Evolutionary conservation across 129 eudicot genomes (phyloP), one percentile per base, ranked within the genome.

Genomic region (Centrapalus pauciflorus): DNA sequence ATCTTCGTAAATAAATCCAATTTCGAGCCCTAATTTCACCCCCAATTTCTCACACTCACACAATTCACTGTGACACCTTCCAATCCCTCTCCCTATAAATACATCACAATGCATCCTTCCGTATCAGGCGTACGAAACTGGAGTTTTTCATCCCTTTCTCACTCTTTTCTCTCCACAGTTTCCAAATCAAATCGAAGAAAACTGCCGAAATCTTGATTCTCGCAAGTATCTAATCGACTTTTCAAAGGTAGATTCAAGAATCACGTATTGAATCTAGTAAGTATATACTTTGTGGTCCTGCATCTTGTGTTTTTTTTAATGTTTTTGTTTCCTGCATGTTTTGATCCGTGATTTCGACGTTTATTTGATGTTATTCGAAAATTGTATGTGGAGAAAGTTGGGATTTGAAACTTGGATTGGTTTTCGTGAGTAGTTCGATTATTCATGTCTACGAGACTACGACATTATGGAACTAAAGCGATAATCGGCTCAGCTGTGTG

Each of bases 241-340:
- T 58, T 62, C 61, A 12, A 4, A 69, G 81, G 81, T 77, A 77
- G 70, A 70, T 77, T 77, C 73, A 17, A 7, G 32, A 38, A 76
- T 76, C 71, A 17, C 7, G 61, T 76, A 32, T 51, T 67, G 58
- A 68, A 76, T 76, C 63, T 63, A 30, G 46, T 56, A 10, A 51
- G 5, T 45, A 38, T 70, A 16, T 69, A 33, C 30, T 55, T 38
- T 61, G 9, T 49, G 51, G 45, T 46, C 24, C 29, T 58, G 41
- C 32, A 28, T 51, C 24, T 76, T 55, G 71, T 71, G 62, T 75
- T 76, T 46, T 51, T n/a, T n/a, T n/a, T n/a, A n/a, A 19, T 51
- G 64, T 51, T 63, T 61, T 69, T 29, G 46, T n/a, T 56, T 58
- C 24, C 32, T 73, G 71, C 77, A 64, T 73, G 77, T 29, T 69